Evolutionary conservation across 768 basidiomycete genomes (phyloP), one percentile per base, ranked within the genome.

Genomic region (Tylopilus vinaceipallidus): DNA sequence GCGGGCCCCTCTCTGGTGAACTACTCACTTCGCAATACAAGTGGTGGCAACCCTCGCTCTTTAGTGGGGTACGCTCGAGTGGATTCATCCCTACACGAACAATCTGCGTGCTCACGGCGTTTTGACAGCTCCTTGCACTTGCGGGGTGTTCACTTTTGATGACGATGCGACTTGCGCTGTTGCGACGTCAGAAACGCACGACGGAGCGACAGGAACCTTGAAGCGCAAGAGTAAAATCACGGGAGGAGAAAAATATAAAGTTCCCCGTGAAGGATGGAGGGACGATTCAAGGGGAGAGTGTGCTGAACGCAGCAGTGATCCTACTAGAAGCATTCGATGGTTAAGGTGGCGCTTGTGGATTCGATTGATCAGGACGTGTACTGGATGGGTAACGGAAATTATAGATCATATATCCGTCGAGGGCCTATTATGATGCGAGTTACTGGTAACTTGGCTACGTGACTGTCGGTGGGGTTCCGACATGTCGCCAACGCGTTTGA

Each of bases 1-100:
- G 80, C 6, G 75, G 78, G 0, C 83, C 83, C 1, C 71, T 84
- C 35, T 71, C 75, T n/a, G 82, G 83, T 1, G 77, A 78, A 0
- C 60, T 84, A n/a, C 73, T 85, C 5, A 74, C 79, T 0, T 52
- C 69, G 11, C 58, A 71, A 8, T 82, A 76, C 56, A 66, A 72
- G 2, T 85, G 83, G 83, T 81, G 76, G 78, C 69, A 68, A 38
- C 75, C 81, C 4, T 72, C 75, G 3, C 42, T 82, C 7, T 84
- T 80, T 54, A 65, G 73, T 19, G 82, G 79, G 41, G 67, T 73
- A 53, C 5, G 54, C 24, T 42, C 17, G 4, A n/a, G n/a, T 37
- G 1, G 13, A 19, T 30, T 1, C 9, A 19, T 23, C 7, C 11
- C 6, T 24, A 17, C 20, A 36, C 11, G 26, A 30, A 11, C 14